phyloP scores from a whole-genome alignment of 495 filamentous ascomycete genomes.

The Xylaria venustula region DNA sequence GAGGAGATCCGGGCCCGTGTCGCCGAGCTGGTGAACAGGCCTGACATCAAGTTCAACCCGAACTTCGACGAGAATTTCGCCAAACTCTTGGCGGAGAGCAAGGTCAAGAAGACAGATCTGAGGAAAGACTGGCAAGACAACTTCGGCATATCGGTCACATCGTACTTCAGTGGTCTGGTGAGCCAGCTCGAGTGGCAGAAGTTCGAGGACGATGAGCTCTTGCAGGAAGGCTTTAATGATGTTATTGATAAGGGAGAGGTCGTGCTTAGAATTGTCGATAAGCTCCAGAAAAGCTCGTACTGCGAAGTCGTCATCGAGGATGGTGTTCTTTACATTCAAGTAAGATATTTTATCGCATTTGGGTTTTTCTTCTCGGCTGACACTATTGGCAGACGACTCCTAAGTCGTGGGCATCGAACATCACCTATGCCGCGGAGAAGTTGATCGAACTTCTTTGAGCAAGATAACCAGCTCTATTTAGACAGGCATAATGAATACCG shows the following conservation, averaged over 20 bases:
- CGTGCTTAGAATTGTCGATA: conserved; percentile 46
- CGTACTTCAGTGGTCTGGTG: conserved; percentile 42
- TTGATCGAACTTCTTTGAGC: not conserved
- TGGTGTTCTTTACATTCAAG: conserved; percentile 44
- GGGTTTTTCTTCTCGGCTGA: not conserved
- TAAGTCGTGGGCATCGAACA: conserved; percentile 18
- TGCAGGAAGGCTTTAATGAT: conserved; percentile 47
- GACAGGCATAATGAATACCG: too few species aligned
- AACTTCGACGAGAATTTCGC: conserved; percentile 50
- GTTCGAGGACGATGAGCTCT: conserved; percentile 46
- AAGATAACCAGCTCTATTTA: not conserved
- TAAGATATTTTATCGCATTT: conserved; percentile 4
- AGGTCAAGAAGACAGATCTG: conserved; percentile 21
- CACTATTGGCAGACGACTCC: conserved; percentile 16
- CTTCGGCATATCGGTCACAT: conserved; percentile 33
- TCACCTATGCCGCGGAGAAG: not conserved
- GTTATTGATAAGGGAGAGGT: conserved; percentile 38
- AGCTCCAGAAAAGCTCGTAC: conserved; percentile 40
- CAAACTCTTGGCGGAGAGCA: conserved; percentile 38
- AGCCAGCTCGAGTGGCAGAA: conserved; percentile 35
- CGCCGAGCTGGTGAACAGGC: conserved; percentile 37
- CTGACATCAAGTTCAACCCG: conserved; percentile 40
- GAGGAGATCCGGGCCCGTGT: conserved; percentile 34
- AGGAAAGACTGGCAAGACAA: conserved; percentile 43
- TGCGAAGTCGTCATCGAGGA: conserved; percentile 43